Evolutionary conservation across 2,329 filamentous ascomycete species (phyloP), one percentile per base, ranked within the genome.

Genomic region (Penicillium sp.): DNA sequence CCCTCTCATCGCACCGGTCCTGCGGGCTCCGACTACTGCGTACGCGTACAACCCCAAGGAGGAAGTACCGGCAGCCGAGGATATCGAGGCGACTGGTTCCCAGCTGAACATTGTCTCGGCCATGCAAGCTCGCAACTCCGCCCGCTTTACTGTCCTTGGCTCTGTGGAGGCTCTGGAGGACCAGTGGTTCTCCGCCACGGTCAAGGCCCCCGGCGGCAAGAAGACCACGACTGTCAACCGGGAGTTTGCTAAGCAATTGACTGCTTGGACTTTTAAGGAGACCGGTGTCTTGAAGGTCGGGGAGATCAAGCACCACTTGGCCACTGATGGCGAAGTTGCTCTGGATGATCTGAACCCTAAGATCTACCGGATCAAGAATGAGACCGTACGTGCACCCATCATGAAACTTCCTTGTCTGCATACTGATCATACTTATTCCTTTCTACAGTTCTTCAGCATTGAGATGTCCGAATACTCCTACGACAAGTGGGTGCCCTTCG

Each of bases 221-320:
- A 72, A 77, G 51, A 73, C 78, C 35, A 79, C 80, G 66, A 85
- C 87, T 10, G 79, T 78, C 58, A 98, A 98, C 74, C 80, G 82
- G 60, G 87, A 87, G 44, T 97, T 98, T 63, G 86, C 87, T 16
- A 85, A 86, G 71, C 82, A 86, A 62, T 69, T 98, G 46, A 84
- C 86, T n/a, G 86, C 81, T n/a, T 98, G 93, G 93, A 82, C 90
- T 0, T 98, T 98, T 77, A 84, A 95, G 72, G 93, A 98, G 75
- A 80, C 85, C 44, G 93, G 93, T 58, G 88, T 98, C 9, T 68
- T 98, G 58, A 85, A 86, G 60, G 87, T 95, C 60, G 88, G 88
- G 66, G 81, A 78, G 61, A 78, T 97, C 54, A 80, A 89, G 72
- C 93, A 98, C 72, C 84, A 84, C 63, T 68, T 80, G 48, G 64